Base-by-base conservation (phyloP, 1,139 yeast genomes). In the Diutina scorzettiae region DNA sequence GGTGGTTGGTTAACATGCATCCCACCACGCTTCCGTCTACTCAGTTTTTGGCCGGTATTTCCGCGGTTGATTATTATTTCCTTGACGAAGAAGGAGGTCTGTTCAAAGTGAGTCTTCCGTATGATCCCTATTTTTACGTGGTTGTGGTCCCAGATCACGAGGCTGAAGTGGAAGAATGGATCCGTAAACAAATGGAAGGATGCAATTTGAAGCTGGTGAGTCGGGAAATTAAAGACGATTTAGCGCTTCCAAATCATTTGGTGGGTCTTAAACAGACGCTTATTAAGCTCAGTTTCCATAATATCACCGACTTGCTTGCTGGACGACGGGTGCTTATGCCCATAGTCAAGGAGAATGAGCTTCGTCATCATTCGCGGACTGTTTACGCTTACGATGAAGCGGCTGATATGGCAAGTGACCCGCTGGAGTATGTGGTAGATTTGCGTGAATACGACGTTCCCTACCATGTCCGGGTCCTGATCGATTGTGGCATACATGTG, bases 81-180 rank as follows among this genome's bases (percentile, higher is more conserved):
- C 63, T 93, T n/a, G 97, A 91, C 56, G 96, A 86, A 53, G 96
- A 89, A 60, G 99, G 99, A 37, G 98, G 97, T 3, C 78, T 85
- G 31, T 93, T 93, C 66, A 91, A 89, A 57, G 80, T 89, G 3
- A 82, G 95, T 0, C 61, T 84, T 17, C 81, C 75, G 47, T 85
- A 75, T 56, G 91, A 86, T 54, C 98, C 99, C 0, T 93, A 93
- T 57, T 84, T 93, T 55, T 74, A 81, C 44, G 63, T 93, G n/a
- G 71, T 78, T 7, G 77, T 87, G 48, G 65, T 73, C 28, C 73
- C 75, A 3, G 81, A 78, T 0, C 69, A 69, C 43, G 95, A 84
- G 49, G 68, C 79, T 1, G 96, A 85, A 51, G 87, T 87, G 6
- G 98, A 91, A 58, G 97, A 91, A 54, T 81, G 76, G 58, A 54